Base-by-base conservation (phyloP, 768 basidiomycete genomes). In the Phallus indusiatus region DNA sequence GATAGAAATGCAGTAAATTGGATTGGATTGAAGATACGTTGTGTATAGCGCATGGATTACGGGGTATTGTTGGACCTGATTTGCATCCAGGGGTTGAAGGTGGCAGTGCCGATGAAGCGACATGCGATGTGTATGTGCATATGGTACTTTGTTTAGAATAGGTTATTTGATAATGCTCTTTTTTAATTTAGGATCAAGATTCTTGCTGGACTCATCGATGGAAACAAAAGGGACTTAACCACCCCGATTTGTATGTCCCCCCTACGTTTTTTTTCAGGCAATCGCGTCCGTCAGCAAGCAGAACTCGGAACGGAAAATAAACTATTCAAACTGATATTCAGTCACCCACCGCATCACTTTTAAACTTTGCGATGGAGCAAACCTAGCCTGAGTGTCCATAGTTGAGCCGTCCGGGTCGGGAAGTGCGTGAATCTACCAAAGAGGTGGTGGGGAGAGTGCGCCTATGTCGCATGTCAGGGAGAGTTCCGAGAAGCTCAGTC, bases 11-110 rank as follows among this genome's bases (percentile, higher is more conserved):
- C 61, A 91, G 90, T 64, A 98, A 99, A 68, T 97, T 94, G 18
- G 94, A 92, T 10, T 99, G 95, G 94, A 92, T 98, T 12, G 91
- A 96, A 64, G 83, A 88, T 63, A 81, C 83, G 6, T 94, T 95
- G 0, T 97, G 94, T 66, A 86, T 98, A 55, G 96, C 94, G 0
- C 96, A 95, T 68, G 96, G 96, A 3, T 74, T 97, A 58, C 81
- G 96, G 50, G 96, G 96, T 0, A 94, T 99, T 2, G 83, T 97
- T 1, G 75, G 80, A 10, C 87, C 88, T 0, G 95, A 97, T 69
- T 76, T 90, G 47, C 96, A 99, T 70, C 93, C 92, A 16, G 96
- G 96, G 61, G 80, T 97, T 9, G 92, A 96, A 66, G 96, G 96
- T 35, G 96, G 96, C 14, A 88, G 83, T 1, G 79, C 84, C 1